These are phyloP conservation scores for Ophiocordyceps camponoti-floridani DNA, from an alignment of 2,329 filamentous ascomycete species.

Conservation along the genomic window DNA sequence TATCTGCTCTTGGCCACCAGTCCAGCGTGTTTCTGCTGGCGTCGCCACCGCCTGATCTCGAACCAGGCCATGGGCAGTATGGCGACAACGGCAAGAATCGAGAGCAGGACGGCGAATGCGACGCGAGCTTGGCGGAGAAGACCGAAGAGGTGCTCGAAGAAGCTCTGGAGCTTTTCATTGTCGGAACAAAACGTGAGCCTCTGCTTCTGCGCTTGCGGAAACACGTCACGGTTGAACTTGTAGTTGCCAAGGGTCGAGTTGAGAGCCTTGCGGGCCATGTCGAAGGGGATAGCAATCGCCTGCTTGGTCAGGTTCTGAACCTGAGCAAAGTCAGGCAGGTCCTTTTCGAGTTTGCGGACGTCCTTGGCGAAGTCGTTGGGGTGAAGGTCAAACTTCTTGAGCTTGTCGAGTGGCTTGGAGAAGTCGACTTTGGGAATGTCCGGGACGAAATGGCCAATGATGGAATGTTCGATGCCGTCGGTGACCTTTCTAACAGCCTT, in stretches of 20 bases:
- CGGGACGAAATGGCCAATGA: constrained; percentile 31
- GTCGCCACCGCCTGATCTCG: constrained; percentile 62
- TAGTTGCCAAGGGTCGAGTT: constrained; percentile 55
- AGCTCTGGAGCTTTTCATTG: constrained; percentile 63
- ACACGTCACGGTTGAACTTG: constrained; percentile 57
- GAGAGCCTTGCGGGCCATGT: constrained; percentile 57
- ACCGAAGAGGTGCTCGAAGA: constrained; percentile 57
- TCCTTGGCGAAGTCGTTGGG: constrained; percentile 49
- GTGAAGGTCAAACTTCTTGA: constrained; percentile 52
- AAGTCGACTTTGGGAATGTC: constrained; percentile 42
- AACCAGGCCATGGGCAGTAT: constrained; percentile 66
- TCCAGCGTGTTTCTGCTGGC: constrained; percentile 50
- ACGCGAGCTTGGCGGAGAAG: constrained; percentile 52
- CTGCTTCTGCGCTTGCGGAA: constrained; percentile 73
- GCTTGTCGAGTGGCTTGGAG: constrained; percentile 39
- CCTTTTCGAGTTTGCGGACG: constrained; percentile 54
- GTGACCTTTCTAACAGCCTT: constrained; percentile 32
- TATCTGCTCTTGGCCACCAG: constrained; percentile 47
- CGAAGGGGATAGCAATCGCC: constrained; percentile 63
- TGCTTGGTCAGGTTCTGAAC: constrained; percentile 67
- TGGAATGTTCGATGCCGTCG: constrained; percentile 19
- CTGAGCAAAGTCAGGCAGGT: constrained; percentile 67
- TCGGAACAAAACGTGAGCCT: constrained; percentile 75
- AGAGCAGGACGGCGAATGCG: constrained; percentile 58
- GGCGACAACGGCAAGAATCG: constrained; percentile 50